These are phyloP conservation scores for Periconia sp. DNA, from an alignment of 2,329 filamentous ascomycete species.

Conservation along the genomic window DNA sequence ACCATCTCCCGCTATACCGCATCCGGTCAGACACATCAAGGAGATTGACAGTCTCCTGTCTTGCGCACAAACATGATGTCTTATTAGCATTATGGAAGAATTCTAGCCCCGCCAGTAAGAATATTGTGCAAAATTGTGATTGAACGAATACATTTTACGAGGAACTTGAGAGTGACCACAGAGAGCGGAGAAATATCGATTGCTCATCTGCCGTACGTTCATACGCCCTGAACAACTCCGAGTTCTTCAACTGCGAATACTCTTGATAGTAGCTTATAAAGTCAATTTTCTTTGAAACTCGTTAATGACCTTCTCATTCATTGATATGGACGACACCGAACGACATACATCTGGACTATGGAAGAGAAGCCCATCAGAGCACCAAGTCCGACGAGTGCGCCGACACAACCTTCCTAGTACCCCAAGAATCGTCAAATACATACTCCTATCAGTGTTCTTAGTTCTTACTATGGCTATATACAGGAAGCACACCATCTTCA, in stretches of 20 bases:
- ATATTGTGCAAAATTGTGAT: too few species aligned
- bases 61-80: slow-evolving; percentile 1
- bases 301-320: neutral
- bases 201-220: too few species aligned
- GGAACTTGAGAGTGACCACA: too few species aligned
- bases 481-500: neutral
- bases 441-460: neutral
- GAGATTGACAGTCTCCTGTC: slow-evolving; percentile 2
- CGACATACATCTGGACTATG: neutral
- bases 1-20: neutral
- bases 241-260: too few species aligned
- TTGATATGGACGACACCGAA: neutral
- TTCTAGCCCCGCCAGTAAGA: neutral
- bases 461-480: neutral
- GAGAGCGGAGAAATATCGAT: too few species aligned
- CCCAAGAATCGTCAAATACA: slow-evolving; percentile 4
- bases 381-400: neutral
- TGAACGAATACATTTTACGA: too few species aligned
- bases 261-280: too few species aligned
- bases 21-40: neutral
- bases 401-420: neutral
- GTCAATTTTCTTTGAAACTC: too few species aligned
- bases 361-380: neutral
- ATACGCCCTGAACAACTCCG: too few species aligned
- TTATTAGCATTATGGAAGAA: neutral